These are phyloP conservation scores for Codiaeum variegatum DNA, from an alignment of 441 rosid species.

Conservation along the genomic window DNA sequence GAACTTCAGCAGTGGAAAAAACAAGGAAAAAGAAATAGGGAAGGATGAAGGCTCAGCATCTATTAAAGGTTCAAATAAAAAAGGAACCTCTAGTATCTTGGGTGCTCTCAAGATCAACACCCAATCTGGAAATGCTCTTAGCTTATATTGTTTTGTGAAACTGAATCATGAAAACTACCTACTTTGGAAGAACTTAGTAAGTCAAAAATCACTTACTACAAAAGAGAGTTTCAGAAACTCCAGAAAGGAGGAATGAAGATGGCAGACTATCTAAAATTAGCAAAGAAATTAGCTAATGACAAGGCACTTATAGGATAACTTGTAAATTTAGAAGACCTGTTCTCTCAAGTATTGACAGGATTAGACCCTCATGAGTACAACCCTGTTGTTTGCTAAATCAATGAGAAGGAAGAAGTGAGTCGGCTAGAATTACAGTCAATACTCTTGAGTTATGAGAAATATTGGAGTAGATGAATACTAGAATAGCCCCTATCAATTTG, in stretches of 20 bases:
- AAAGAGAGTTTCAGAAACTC: background rate
- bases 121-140: too few relatives aligned
- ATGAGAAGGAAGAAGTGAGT: background rate
- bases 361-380: background rate
- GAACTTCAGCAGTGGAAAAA: too few relatives aligned
- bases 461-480: background rate
- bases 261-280: background rate
- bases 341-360: background rate
- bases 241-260: background rate
- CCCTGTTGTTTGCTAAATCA: background rate
- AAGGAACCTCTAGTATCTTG: too few relatives aligned
- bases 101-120: too few relatives aligned
- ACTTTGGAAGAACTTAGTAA: background rate
- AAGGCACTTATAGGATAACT: background rate
- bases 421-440: background rate
- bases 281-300: background rate
- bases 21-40: too few relatives aligned
- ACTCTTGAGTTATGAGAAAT: background rate
- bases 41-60: too few relatives aligned
- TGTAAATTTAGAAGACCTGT: background rate
- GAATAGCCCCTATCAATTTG: background rate
- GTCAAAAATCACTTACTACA: background rate
- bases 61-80: too few relatives aligned
- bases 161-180: background rate
- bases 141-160: too few relatives aligned